Base-by-base conservation (phyloP, 257 asterid species). In the Solanum virginianum region DNA sequence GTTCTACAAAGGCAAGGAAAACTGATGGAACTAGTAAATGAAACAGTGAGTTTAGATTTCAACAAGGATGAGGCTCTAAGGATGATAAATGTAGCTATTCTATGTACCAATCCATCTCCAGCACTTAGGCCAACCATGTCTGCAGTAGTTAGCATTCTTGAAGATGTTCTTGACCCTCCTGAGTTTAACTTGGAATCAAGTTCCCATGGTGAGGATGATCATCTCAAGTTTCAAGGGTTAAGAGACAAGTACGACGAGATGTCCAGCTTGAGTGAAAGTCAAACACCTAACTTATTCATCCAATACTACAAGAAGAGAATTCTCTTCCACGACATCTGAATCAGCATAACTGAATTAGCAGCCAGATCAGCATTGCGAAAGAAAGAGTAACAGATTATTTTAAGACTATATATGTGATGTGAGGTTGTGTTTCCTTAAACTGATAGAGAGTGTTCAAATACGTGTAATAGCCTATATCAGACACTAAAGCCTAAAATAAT, bases 81-180 rank as follows among this genome's bases (percentile, higher is more conserved):
- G 57, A 86, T 90, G 91, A 90, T 90, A 15, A 89, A 90, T 15
- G 82, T 92, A 7, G 94, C 93, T 1, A 86, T 92, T 8, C 36
- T 91, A 86, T 93, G 95, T 89, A 90, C 93, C 5, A 89, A 92
- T 68, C 91, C 95, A 13, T 90, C 95, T 59, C 95, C 94, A 12
- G 89, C 95, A 6, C 89, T 93, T 3, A 88, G 95, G 63, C 95
- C 97, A 16, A 90, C 91, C 29, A 93, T 93, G 95, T 90, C 93
- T 9, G 90, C 90, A 80, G 94, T 93, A 8, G 89, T 89, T n/a
- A 83, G 89, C 71, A 88, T 92, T 90, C 94, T 93, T 45, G 89
- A 89, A 90, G 94, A 93, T 53, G 45, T 82, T 26, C 63, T 80
- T 77, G 84, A 85, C 59, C 80, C 87, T 51, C 89, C 87, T 57